Evolutionary conservation across 2,329 filamentous ascomycete genomes (phyloP).

Genomic region (Knoxdaviesia proteae): DNA sequence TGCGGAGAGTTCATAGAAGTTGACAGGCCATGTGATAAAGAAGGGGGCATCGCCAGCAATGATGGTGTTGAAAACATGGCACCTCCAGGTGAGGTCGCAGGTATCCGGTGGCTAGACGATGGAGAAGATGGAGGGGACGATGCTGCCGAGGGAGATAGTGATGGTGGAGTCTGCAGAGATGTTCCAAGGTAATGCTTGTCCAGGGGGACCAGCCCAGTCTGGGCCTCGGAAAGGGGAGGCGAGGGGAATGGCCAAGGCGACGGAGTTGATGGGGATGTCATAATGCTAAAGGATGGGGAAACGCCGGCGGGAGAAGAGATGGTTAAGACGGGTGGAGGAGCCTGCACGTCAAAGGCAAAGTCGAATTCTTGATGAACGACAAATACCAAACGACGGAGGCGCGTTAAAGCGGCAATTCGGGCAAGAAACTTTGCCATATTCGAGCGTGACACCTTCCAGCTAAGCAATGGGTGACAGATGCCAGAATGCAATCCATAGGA

Average conservation of each 20-base stretch:
- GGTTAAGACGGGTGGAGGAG: too few relatives aligned
- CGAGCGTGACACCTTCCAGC: conserved; percentile 20
- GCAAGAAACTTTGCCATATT: conserved; percentile 21
- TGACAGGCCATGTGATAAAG: too few relatives aligned
- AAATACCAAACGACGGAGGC: conserved; percentile 19
- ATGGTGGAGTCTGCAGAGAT: background rate
- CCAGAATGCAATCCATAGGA: conserved; percentile 24
- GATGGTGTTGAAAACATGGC: background rate
- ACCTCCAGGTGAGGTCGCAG: background rate
- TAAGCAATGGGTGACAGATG: conserved; percentile 22
- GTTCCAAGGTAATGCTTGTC: too few relatives aligned
- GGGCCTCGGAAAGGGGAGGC: too few relatives aligned
- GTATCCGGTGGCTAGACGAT: background rate
- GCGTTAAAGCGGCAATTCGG: conserved; percentile 18
- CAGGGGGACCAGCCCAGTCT: too few relatives aligned
- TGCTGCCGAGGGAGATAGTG: conserved; percentile 1
- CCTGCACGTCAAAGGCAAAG: conserved; percentile 18
- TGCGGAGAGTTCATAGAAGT: too few relatives aligned
- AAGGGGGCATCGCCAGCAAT: too few relatives aligned
- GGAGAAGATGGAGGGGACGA: background rate
- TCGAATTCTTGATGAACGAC: conserved; percentile 26
- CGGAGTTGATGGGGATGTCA: too few relatives aligned
- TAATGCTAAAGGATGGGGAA: too few relatives aligned
- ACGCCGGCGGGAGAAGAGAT: too few relatives aligned
- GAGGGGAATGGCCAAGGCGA: too few relatives aligned